phyloP scores from a whole-genome alignment of 2,329 filamentous ascomycete genomes.

The Blastomyces parvus region DNA sequence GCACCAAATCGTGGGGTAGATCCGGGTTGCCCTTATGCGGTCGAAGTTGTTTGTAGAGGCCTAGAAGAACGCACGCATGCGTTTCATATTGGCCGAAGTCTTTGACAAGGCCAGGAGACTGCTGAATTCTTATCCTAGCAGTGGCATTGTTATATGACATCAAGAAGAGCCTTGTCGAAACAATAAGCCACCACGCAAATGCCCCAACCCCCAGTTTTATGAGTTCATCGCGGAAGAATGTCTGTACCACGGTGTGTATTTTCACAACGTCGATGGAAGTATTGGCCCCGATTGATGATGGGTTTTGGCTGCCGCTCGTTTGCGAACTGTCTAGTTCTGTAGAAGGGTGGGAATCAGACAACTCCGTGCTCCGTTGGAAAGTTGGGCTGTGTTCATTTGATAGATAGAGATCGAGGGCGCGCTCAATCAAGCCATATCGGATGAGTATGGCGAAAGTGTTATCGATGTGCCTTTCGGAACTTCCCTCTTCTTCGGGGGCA shows the following conservation, averaged over 20 bases:
- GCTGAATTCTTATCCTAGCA: slow-evolving; percentile 30
- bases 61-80: slow-evolving; percentile 34
- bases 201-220: slow-evolving; percentile 27
- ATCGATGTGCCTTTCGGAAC: slow-evolving; percentile 32
- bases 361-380: neutral
- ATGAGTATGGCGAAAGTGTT: slow-evolving; percentile 39
- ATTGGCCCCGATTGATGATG: slow-evolving; percentile 25
- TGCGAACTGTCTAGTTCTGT: slow-evolving; percentile 21
- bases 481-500: slow-evolving; percentile 19
- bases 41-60: slow-evolving; percentile 30
- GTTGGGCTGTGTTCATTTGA: slow-evolving; percentile 10
- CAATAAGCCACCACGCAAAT: slow-evolving; percentile 37
- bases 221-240: slow-evolving; percentile 40
- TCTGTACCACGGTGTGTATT: slow-evolving; percentile 41
- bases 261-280: slow-evolving; percentile 38
- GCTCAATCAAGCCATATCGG: slow-evolving; percentile 38
- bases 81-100: slow-evolving; percentile 42
- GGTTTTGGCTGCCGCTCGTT: slow-evolving; percentile 29
- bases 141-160: slow-evolving; percentile 35
- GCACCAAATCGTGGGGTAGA: slow-evolving; percentile 16
- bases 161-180: slow-evolving; percentile 35
- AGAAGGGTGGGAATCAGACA: slow-evolving; percentile 18
- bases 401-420: slow-evolving; percentile 29
- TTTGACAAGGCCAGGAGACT: slow-evolving; percentile 33
- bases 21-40: slow-evolving; percentile 20